Evolutionary conservation across 2,329 filamentous ascomycete genomes (phyloP).

Genomic region (Septoria linicola): DNA sequence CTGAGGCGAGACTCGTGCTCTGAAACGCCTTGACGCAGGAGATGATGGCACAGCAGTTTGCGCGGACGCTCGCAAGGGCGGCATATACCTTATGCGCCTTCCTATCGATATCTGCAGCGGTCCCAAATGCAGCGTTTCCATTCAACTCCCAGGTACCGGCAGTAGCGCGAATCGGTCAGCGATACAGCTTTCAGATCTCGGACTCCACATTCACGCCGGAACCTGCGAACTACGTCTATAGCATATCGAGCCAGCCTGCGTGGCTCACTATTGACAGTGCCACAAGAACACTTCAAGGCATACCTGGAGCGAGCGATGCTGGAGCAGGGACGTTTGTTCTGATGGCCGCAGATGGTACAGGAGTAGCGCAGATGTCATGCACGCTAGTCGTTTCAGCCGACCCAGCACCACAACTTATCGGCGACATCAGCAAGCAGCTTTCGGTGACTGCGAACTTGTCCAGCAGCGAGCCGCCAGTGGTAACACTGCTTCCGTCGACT

Average conservation of each 20-base stretch:
- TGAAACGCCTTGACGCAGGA: conserved; percentile 14
- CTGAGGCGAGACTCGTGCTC: background rate
- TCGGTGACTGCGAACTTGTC: conserved; percentile 53
- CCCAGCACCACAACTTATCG: conserved; percentile 53
- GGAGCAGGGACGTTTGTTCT: conserved; percentile 64
- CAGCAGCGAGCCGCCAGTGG: conserved; percentile 57
- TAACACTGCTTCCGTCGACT: conserved; percentile 44
- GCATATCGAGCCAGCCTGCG: conserved; percentile 61
- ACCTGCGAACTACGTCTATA: conserved; percentile 60
- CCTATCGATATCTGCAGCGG: conserved; percentile 26
- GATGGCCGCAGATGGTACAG: conserved; percentile 66
- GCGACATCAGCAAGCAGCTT: conserved; percentile 61
- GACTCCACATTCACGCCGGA: conserved; percentile 69
- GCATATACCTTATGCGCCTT: conserved; percentile 22
- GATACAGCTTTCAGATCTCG: conserved; percentile 71
- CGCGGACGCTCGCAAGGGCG: conserved; percentile 21
- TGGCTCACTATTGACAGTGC: conserved; percentile 73
- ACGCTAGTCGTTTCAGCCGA: conserved; percentile 69
- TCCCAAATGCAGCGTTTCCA: conserved; percentile 59
- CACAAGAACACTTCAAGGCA: conserved; percentile 68
- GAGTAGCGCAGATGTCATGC: conserved; percentile 62
- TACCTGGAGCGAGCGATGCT: conserved; percentile 57
- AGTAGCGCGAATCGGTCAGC: conserved; percentile 66
- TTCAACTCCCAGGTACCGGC: conserved; percentile 82
- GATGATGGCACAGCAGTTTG: conserved; percentile 12